Evolutionary conservation across 257 asterid genomes (phyloP), one percentile per base, ranked within the genome.

Genomic region (Penstemon eatonii): DNA sequence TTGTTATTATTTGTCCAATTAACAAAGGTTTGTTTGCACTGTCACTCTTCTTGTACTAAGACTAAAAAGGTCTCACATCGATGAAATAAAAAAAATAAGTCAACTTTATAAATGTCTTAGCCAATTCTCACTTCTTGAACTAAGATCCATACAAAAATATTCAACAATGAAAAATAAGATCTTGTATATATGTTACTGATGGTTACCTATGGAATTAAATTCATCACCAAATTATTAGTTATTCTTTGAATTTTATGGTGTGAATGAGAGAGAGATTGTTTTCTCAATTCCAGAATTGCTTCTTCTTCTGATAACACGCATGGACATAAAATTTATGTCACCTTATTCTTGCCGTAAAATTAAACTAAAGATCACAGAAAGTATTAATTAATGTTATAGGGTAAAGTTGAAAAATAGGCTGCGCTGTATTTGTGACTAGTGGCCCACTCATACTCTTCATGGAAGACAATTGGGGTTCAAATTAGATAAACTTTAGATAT

Each of bases 371-470:
- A 15, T n/a, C n/a, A n/a, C 18, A 25, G 33, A 25, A 1, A 1
- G 33, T 1, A 25, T 25, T 1, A 25, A 25, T 25, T 25, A 25
- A 25, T 25, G 56, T 33, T 40, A 51, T 13, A 51, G 50, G 6
- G 58, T 33, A 9, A 11, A 45, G 8, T 3, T 68, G 18, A 19
- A 54, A 13, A 64, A 61, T 69, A 59, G 42, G 40, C 10, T 50
- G 67, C 55, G 33, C 2, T 25, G 70, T 15, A 73, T 41, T 65
- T 75, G 62, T 54, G 66, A 55, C 72, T 44, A 68, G 57, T 58
- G 70, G 75, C 76, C 81, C 79, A 79, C 73, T 71, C 68, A 68
- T 67, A 59, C 67, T 68, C 76, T 71, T 56, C 56, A 39, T 56
- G 58, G 71, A 76, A 76, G 80, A 76, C 82, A 79, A 63, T 67